These are phyloP conservation scores for Acer negundo DNA, from an alignment of 345 rosid genomes.

Conservation along the genomic window DNA sequence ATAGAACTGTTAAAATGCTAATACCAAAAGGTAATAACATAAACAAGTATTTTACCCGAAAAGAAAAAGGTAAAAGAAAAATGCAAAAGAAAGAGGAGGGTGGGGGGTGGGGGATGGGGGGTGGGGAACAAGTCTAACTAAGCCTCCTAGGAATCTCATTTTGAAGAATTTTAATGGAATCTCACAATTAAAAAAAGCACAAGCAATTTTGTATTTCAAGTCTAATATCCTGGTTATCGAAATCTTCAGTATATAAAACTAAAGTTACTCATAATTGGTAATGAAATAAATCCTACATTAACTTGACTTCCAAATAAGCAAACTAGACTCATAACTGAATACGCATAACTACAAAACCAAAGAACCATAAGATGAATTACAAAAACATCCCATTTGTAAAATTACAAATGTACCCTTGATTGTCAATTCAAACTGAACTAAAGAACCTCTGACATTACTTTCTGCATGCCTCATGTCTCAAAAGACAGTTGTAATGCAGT, in stretches of 20 bases:
- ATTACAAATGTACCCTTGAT: neutral
- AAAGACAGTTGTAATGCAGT: neutral
- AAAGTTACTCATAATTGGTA: neutral
- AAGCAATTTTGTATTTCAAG: neutral
- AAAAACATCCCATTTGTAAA: neutral
- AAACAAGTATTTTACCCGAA: neutral
- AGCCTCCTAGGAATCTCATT: neutral
- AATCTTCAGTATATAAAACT: neutral
- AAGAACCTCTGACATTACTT: neutral
- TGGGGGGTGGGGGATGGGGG: too few species aligned
- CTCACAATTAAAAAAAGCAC: neutral
- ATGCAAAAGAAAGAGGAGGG: too few species aligned
- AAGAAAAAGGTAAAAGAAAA: neutral
- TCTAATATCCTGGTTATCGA: neutral
- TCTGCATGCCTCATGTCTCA: neutral
- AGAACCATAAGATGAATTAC: neutral
- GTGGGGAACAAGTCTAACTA: too few species aligned
- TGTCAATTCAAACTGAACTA: neutral
- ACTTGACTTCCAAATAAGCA: neutral
- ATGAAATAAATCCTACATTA: neutral
- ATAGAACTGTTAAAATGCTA: neutral
- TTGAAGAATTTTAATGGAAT: neutral
- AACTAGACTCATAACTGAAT: neutral
- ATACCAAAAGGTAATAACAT: neutral
- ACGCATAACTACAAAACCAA: neutral